Percentiles rank a stretch among this genome's conserved stretches.
phyloP scores from a whole-genome alignment of 345 rosid genomes.

The Lepidium africanum region DNA sequence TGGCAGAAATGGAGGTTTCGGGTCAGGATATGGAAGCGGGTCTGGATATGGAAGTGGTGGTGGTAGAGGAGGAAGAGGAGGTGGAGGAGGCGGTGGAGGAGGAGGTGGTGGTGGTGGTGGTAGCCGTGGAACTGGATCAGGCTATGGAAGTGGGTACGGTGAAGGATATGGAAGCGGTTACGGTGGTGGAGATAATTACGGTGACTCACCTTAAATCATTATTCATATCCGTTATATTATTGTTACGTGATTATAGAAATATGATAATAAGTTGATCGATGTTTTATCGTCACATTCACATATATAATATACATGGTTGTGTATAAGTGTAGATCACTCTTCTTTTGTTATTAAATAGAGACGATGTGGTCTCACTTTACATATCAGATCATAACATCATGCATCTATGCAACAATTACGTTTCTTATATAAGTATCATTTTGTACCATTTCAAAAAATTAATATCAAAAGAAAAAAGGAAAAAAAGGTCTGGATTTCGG shows the following conservation, averaged over 20 bases:
- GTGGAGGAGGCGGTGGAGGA: slow-evolving; percentile 3
- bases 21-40: slow-evolving; percentile 29
- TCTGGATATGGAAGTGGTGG: slow-evolving; percentile 27
- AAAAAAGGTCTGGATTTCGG: background rate
- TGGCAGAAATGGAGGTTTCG: slow-evolving; percentile 24
- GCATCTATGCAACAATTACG: slow-evolving; percentile 8
- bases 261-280: slow-evolving; percentile 9
- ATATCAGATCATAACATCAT: background rate
- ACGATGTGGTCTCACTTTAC: background rate
- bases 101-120: slow-evolving; percentile 27
- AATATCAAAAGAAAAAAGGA: background rate
- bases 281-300: background rate
- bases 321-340: background rate
- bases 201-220: slow-evolving; percentile 14
- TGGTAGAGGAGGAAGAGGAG: slow-evolving; percentile 6
- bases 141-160: slow-evolving; percentile 27
- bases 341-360: slow-evolving; percentile 4
- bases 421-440: background rate
- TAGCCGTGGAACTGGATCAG: slow-evolving; percentile 21
- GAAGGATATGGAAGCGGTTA: slow-evolving; percentile 31
- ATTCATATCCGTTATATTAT: background rate
- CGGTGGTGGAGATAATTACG: slow-evolving; percentile 18
- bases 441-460: background rate
- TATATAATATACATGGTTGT: background rate
- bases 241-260: slow-evolving; percentile 1